Conservation (phyloP, 306 rosid genomes). For the Arachis hypogaea region DNA sequence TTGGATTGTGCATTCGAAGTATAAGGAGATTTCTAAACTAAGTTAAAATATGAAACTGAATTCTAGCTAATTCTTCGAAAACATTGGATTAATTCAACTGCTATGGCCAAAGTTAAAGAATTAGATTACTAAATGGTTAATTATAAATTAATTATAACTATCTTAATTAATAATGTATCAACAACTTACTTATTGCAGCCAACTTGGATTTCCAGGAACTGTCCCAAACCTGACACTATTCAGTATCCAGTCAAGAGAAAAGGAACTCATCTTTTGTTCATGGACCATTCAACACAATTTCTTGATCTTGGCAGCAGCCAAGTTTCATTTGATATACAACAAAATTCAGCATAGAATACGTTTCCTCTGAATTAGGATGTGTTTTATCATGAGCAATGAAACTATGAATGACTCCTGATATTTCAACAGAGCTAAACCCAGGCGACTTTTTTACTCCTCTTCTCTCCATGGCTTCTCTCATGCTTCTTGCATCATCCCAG, state of each 20-base stretch:
- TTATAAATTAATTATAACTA: background rate
- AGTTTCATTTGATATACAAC: constrained; percentile 62
- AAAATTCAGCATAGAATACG: constrained; percentile 59
- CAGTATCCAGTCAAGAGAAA: constrained; percentile 33
- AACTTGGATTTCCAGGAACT: constrained; percentile 4
- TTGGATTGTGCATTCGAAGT: background rate
- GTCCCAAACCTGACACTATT: constrained; percentile 22
- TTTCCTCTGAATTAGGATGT: constrained; percentile 57
- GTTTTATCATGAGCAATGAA: constrained; percentile 78
- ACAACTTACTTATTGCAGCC: background rate
- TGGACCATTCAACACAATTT: constrained; percentile 38
- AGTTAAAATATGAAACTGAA: too few relatives aligned
- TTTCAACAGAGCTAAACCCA: constrained; percentile 73
- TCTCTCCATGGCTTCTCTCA: constrained; percentile 72
- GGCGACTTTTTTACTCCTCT: constrained; percentile 80
- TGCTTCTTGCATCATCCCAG: constrained; percentile 74
- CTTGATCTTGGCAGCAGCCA: constrained; percentile 44
- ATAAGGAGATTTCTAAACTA: too few relatives aligned
- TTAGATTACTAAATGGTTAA: too few relatives aligned
- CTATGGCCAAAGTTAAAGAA: too few relatives aligned
- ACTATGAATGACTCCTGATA: constrained; percentile 62
- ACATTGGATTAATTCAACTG: too few relatives aligned
- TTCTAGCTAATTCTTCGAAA: too few relatives aligned
- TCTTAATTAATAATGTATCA: background rate
- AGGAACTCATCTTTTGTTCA: constrained; percentile 39